Base-by-base conservation (phyloP, 768 basidiomycete genomes). In the Lactarius hatsudake region DNA sequence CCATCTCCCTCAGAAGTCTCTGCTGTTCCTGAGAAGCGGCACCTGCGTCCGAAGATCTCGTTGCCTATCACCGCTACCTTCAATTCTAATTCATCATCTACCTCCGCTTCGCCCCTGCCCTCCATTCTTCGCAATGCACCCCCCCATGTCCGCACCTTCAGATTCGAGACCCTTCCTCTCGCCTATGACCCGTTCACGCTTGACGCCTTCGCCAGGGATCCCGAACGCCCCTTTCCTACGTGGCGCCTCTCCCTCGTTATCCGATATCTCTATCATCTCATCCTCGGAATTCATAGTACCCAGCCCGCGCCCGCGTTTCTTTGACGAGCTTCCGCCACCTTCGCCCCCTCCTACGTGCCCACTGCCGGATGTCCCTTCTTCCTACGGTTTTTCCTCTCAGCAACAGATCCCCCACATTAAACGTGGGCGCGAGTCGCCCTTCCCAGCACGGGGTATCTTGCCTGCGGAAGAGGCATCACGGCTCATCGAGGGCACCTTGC, bases 371-470 rank as follows among this genome's bases (percentile, higher is more conserved):
- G 42, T 32, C 6, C 32, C 69, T 17, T 68, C 70, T 15, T 28
- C 42, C 10, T 54, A n/a, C 10, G 56, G 62, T 10, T 61, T 65
- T 3, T 70, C 67, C 59, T 26, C 68, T 17, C 73, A 72, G 38
- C 73, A 72, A 32, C 61, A 59, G 8, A 54, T 63, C 1, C 63
- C 67, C 17, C 4, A 48, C 6, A 60, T 63, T 34, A 79, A 79
- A 66, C 78, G 85, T 18, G 85, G 85, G 15, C 79, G 80, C 45
- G 81, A 83, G 71, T 69, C 79, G 17, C 84, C 86, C 0, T 86
- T 86, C 76, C 85, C 85, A 28, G 61, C 78, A n/a, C 75, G 75
- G 12, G 83, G 83, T 23, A 68, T 83, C n/a, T 64, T 78, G 7
- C 74, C 65, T 59, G 74, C 59, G 42, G 69, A 63, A 62, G 71